Evolutionary conservation across 306 rosid species (phyloP).

Genomic region (Clitoria ternatea): DNA sequence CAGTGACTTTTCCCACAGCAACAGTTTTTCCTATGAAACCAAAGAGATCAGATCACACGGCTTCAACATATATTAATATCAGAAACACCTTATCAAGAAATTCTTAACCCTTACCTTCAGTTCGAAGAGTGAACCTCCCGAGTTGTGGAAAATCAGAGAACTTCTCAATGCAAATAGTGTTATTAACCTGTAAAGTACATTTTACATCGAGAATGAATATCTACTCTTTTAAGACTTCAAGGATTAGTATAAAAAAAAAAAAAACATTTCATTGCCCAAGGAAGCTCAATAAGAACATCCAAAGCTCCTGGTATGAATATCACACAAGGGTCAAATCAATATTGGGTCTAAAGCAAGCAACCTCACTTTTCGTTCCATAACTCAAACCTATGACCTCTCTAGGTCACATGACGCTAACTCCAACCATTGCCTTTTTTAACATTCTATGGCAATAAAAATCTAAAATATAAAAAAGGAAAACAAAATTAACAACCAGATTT

Average conservation of each 20-base stretch:
- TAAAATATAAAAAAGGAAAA: not conserved
- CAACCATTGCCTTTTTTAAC: not conserved
- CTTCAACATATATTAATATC: not conserved
- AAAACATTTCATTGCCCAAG: not conserved
- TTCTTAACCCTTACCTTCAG: conserved; percentile 60
- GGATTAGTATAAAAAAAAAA: not conserved
- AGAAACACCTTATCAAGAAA: not conserved
- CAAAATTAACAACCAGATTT: not conserved
- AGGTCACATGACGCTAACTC: not conserved
- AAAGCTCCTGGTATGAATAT: not conserved
- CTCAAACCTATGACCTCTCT: not conserved
- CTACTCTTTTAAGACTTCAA: not conserved
- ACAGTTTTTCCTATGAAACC: conserved; percentile 81
- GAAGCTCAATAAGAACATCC: not conserved
- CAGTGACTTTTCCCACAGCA: conserved; percentile 88
- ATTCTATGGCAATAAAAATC: not conserved
- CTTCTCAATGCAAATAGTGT: conserved; percentile 69
- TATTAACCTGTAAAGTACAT: conserved; percentile 55
- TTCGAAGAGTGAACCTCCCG: conserved; percentile 97
- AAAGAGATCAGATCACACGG: not conserved
- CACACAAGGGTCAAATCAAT: not conserved
- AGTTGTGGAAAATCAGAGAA: conserved; percentile 81
- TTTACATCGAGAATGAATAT: not conserved
- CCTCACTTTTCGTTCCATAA: not conserved
- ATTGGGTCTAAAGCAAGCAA: not conserved